phyloP scores from a whole-genome alignment of 129 eudicot genomes.

The Kitagawia praeruptora region DNA sequence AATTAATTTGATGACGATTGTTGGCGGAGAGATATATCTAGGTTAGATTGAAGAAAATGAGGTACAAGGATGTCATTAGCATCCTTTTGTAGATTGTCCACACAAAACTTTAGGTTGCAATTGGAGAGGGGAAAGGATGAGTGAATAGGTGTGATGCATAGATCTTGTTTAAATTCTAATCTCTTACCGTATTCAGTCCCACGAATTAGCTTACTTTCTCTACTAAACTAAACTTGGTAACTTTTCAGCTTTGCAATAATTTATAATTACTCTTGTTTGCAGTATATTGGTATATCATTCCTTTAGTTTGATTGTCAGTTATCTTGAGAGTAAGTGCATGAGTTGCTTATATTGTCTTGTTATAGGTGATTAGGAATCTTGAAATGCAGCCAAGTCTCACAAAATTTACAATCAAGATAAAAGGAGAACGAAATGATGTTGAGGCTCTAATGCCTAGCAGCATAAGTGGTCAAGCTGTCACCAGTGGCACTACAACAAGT shows the following conservation, averaged over 20 bases:
- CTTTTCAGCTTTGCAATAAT: background rate
- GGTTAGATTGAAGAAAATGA: background rate
- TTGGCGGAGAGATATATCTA: background rate
- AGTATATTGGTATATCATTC: background rate
- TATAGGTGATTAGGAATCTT: background rate
- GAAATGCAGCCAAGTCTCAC: conserved; percentile 45
- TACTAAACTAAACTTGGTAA: background rate
- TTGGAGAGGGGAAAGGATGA: background rate
- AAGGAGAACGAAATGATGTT: conserved; percentile 14
- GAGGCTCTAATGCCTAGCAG: conserved; percentile 3
- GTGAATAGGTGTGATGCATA: background rate
- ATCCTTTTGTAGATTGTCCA: background rate
- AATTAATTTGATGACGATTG: background rate
- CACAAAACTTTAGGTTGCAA: background rate
- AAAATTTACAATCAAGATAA: conserved; percentile 45
- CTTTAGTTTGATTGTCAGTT: background rate
- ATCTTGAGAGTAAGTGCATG: background rate
- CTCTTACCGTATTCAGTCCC: background rate
- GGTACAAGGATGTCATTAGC: background rate
- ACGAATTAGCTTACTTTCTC: background rate
- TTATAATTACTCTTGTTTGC: background rate
- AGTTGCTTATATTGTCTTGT: conserved; percentile 2
- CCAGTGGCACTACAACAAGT: background rate
- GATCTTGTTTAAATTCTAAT: background rate
- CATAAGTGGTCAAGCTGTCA: background rate